Evolutionary conservation across 2,329 filamentous ascomycete species (phyloP).

Genomic region (Colletotrichum camelliae): DNA sequence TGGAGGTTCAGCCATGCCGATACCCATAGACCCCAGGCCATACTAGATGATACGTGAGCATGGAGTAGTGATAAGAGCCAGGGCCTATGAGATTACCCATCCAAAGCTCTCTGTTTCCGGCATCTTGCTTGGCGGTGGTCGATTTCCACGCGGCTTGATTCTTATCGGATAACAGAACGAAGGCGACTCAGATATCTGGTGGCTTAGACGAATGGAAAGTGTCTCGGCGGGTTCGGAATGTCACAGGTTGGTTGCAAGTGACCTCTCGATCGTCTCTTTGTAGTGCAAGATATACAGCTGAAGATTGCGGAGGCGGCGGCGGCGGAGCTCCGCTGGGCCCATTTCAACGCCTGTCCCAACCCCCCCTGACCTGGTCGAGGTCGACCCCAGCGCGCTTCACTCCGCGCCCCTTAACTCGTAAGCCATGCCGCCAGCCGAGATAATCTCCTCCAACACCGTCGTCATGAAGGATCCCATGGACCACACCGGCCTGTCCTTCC

Average conservation of each 20-base stretch:
- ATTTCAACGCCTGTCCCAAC: not conserved
- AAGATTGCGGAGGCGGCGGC: not conserved
- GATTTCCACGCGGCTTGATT: not conserved
- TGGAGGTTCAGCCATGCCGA: conserved; percentile 48
- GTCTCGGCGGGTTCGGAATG: not conserved
- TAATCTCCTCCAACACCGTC: conserved; percentile 21
- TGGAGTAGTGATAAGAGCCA: not conserved
- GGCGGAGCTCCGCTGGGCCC: conserved; percentile 10
- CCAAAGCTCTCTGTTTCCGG: not conserved
- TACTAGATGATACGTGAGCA: not conserved
- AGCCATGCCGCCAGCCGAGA: conserved; percentile 1
- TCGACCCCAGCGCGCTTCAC: not conserved
- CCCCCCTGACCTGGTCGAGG: not conserved
- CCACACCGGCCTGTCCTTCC: conserved; percentile 23
- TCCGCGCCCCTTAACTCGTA: not conserved
- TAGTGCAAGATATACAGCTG: not conserved
- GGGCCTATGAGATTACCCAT: not conserved
- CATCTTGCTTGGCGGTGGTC: not conserved
- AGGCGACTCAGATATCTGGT: not conserved
- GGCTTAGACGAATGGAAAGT: not conserved
- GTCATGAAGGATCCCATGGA: conserved; percentile 22
- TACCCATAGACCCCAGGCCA: conserved; percentile 49
- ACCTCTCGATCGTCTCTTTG: not conserved
- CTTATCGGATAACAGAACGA: not conserved
- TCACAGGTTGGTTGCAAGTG: not conserved